Evolutionary conservation across 2,329 filamentous ascomycete genomes (phyloP).

Genomic region (Calonectria ilicicola): DNA sequence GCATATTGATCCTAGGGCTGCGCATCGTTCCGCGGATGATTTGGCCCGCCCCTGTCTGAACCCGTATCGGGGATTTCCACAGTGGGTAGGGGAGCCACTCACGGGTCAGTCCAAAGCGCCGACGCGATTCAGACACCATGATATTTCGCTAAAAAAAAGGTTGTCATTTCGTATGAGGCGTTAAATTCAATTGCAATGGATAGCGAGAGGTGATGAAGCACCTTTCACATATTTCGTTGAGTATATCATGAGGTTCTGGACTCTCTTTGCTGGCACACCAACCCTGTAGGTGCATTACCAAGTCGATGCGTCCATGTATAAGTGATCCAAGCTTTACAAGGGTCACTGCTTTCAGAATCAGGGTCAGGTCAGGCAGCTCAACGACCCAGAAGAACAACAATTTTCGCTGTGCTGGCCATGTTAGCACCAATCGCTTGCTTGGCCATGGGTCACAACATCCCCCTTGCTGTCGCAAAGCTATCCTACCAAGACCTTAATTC

Average conservation of each 20-base stretch:
- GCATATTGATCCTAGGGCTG: not conserved
- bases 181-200: not conserved
- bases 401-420: not conserved
- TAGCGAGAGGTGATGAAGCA: too few species aligned
- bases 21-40: slow-evolving; percentile 3
- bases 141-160: not conserved
- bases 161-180: not conserved
- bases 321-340: not conserved
- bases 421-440: not conserved
- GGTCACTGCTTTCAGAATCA: slow-evolving; percentile 16
- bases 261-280: not conserved
- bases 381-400: slow-evolving; percentile 10
- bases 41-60: not conserved
- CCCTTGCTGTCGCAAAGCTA: not conserved
- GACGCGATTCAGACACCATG: not conserved
- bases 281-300: not conserved
- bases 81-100: not conserved
- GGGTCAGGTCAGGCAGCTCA: slow-evolving; percentile 10
- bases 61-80: slow-evolving; percentile 7
- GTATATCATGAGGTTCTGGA: not conserved
- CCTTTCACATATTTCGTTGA: not conserved
- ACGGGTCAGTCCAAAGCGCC: not conserved
- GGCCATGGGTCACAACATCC: not conserved
- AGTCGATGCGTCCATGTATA: not conserved
- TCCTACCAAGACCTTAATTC: not conserved